Evolutionary conservation across 1,139 yeast genomes (phyloP).

Genomic region (Debaryomyces coudertii): DNA sequence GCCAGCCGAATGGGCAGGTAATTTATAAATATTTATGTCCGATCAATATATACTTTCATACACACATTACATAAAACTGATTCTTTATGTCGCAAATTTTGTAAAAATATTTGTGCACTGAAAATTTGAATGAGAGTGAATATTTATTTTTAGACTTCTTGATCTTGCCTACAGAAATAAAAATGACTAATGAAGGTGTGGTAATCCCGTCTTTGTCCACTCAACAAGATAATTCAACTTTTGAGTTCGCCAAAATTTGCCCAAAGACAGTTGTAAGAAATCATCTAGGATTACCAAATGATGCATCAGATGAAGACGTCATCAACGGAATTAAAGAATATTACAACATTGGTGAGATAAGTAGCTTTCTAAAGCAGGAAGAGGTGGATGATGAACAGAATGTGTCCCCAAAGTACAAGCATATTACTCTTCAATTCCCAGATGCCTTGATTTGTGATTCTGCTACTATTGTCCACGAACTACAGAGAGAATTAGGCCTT

Average conservation of each 20-base stretch:
- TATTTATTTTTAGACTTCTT: background rate
- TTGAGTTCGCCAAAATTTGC: constrained; percentile 43
- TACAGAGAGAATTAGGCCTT: constrained; percentile 36
- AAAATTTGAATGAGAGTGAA: constrained; percentile 1
- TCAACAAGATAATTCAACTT: constrained; percentile 56
- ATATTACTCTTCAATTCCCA: constrained; percentile 87
- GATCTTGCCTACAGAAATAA: background rate
- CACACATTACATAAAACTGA: no score
- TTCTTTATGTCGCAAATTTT: background rate
- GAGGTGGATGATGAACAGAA: constrained; percentile 17
- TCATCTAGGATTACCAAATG: constrained; percentile 17
- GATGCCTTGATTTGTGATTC: constrained; percentile 80
- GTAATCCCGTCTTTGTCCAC: constrained; percentile 66
- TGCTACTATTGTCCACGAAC: constrained; percentile 60
- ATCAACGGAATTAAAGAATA: constrained; percentile 43
- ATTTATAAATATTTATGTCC: constrained; percentile 4
- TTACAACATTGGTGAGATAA: constrained; percentile 55
- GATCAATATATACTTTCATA: background rate
- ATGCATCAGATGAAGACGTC: constrained; percentile 29
- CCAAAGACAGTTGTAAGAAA: background rate
- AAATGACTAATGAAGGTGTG: constrained; percentile 19
- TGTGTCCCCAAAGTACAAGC: constrained; percentile 35
- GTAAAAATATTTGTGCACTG: background rate
- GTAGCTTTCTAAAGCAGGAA: constrained; percentile 34
- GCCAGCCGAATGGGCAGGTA: constrained; percentile 55